Base-by-base conservation (phyloP, 345 rosid species). In the Salix koriyanagi region DNA sequence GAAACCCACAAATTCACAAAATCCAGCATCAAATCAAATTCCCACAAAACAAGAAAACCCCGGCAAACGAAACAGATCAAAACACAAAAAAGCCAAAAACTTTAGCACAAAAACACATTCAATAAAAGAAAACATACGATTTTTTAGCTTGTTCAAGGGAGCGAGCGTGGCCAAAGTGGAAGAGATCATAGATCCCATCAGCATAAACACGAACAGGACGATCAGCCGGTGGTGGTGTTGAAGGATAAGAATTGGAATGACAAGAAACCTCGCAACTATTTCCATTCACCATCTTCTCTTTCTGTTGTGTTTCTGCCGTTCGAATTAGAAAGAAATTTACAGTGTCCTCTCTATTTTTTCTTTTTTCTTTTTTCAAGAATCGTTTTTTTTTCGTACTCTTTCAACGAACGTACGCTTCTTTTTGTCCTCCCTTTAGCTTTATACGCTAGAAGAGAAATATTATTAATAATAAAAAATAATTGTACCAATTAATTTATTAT, bases 151-250 rank as follows among this genome's bases (percentile, higher is more conserved):
- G 98, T 52, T 94, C 98, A 80, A 94, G 97, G 34, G 98, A 89
- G 77, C 97, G 86, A 78, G 98, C 98, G 80, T 92, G 98, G 72
- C 98, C 98, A 61, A 92, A 94, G 79, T 94, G 98, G 86, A 94
- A 92, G 72, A 94, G 97, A 89, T 94, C 98, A 84, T 94, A 94
- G 92, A 94, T 94, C 86, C 98, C 98, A 79, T 94, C 97, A 77
- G 98, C 98, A 83, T 92, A 94, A 70, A 94, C 96, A 39, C 98
- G 91, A 34, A 90, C 84, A n/a, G 92, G 92, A 0, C 76, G 71
- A 73, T 75, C 78, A 30, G 72, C 30, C 4, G 78, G 66, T 58
- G 64, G 64, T 10, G 15, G 64, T 58, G 28, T 23, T 9, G 64
- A 58, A 58, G 28, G 64, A 58, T 10, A 5, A 4, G 28, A n/a